phyloP scores from a whole-genome alignment of 73 alveolate genomes.

The Tetrahymena elliotti region DNA sequence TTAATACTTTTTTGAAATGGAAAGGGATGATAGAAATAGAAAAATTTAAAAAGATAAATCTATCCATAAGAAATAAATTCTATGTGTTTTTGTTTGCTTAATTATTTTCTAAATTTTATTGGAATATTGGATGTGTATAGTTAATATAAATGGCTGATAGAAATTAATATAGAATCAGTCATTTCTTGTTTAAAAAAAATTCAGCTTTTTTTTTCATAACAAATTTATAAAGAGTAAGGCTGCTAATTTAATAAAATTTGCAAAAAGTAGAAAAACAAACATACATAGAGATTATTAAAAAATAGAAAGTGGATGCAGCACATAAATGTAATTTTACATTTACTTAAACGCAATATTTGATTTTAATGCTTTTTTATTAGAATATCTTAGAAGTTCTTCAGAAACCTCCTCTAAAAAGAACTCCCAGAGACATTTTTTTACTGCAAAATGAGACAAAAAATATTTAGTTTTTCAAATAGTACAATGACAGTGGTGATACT shows the following conservation, averaged over 20 bases:
- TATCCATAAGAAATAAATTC: background rate
- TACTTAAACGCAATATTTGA: background rate
- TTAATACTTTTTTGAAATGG: too few species aligned
- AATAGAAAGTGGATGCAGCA: background rate
- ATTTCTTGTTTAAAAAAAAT: background rate
- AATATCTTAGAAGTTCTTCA: background rate
- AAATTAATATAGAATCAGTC: background rate
- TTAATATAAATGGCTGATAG: background rate
- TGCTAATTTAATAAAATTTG: background rate
- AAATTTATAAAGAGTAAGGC: background rate
- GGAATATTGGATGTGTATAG: too few species aligned
- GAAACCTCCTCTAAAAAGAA: background rate
- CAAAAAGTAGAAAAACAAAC: background rate
- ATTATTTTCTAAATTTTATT: too few species aligned
- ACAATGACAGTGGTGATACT: background rate
- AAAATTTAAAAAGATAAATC: too few species aligned
- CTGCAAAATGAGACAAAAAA: background rate
- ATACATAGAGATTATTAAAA: background rate
- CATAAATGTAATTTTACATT: background rate
- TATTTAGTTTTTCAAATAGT: background rate
- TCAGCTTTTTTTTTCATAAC: background rate
- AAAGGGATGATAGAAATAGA: background rate
- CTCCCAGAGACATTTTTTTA: background rate
- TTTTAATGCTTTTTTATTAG: background rate
- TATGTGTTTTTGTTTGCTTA: background rate